Conservation (phyloP, 2,329 filamentous ascomycete genomes). For the Microsporum audouinii region DNA sequence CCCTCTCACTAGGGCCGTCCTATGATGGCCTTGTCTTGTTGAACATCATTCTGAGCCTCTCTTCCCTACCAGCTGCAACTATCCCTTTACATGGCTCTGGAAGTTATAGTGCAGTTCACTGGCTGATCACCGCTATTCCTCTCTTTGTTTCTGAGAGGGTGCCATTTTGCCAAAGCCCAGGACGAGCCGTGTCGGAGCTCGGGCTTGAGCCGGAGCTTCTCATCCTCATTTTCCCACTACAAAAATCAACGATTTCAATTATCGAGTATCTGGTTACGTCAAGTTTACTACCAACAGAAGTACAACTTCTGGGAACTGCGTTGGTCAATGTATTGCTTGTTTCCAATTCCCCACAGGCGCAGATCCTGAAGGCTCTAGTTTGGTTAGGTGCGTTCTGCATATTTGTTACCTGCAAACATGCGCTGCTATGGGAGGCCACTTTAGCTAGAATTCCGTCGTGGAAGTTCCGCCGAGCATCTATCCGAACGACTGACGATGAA, state of each 20-base stretch:
- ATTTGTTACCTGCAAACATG: slow-evolving; percentile 58
- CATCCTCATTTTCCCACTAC: slow-evolving; percentile 65
- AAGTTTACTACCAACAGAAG: slow-evolving; percentile 73
- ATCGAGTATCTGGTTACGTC: slow-evolving; percentile 76
- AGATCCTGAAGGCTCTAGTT: slow-evolving; percentile 73
- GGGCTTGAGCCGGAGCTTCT: slow-evolving; percentile 47
- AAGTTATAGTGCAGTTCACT: slow-evolving; percentile 60
- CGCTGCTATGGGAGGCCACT: slow-evolving; percentile 72
- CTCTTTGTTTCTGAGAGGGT: slow-evolving; percentile 42
- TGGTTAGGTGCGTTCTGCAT: slow-evolving; percentile 73
- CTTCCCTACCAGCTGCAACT: slow-evolving; percentile 60
- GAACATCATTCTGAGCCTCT: slow-evolving; percentile 70
- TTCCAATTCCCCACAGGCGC: slow-evolving; percentile 66
- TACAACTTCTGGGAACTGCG: slow-evolving; percentile 72
- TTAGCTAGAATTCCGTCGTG: slow-evolving; percentile 82
- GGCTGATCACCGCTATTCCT: slow-evolving; percentile 63
- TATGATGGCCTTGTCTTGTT: slow-evolving; percentile 55
- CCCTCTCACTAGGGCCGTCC: slow-evolving; percentile 57
- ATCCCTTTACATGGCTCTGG: slow-evolving; percentile 53
- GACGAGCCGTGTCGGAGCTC: slow-evolving; percentile 22
- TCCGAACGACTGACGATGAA: slow-evolving; percentile 25
- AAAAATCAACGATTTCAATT: slow-evolving; percentile 62
- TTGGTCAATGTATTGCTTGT: slow-evolving; percentile 73
- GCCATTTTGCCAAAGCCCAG: slow-evolving; percentile 1
- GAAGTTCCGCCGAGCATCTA: slow-evolving; percentile 57